Conservation (phyloP, 2,329 filamentous ascomycete species). For the Aspergillus tanneri region DNA sequence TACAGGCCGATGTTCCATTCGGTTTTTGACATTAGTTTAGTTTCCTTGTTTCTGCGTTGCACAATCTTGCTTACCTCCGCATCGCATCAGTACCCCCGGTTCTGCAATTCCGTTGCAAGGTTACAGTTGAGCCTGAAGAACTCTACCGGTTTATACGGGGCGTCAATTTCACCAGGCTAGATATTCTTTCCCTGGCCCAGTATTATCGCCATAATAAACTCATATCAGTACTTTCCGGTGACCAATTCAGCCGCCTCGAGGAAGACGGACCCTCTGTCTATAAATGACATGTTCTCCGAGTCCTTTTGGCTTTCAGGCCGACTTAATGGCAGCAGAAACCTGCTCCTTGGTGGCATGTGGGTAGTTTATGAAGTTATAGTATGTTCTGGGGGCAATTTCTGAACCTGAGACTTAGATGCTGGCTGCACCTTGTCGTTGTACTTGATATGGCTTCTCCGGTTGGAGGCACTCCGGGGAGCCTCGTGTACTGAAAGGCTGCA, state of each 20-base stretch:
- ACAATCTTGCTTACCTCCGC: constrained; percentile 60
- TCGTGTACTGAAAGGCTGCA: too few species aligned
- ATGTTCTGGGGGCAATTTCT: too few species aligned
- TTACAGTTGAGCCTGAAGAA: constrained; percentile 87
- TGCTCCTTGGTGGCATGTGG: too few species aligned
- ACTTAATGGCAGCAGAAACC: background rate
- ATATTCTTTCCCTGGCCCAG: constrained; percentile 94
- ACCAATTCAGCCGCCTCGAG: constrained; percentile 89
- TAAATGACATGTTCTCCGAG: constrained; percentile 68
- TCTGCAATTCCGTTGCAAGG: constrained; percentile 84
- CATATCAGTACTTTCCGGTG: constrained; percentile 84
- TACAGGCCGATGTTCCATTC: constrained; percentile 78
- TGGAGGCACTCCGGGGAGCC: too few species aligned
- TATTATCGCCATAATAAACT: constrained; percentile 92
- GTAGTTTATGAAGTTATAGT: too few species aligned
- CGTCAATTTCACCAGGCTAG: constrained; percentile 95
- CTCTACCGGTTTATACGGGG: constrained; percentile 83
- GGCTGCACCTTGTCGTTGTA: too few species aligned
- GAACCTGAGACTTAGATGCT: too few species aligned
- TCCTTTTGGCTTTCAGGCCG: background rate
- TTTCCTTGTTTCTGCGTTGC: too few species aligned
- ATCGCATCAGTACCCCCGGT: constrained; percentile 74
- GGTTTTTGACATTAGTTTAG: constrained; percentile 28
- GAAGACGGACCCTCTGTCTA: constrained; percentile 85
- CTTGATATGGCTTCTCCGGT: too few species aligned